Evolutionary conservation across 768 basidiomycete genomes (phyloP).

Genomic region (Macrocybe gigantea): DNA sequence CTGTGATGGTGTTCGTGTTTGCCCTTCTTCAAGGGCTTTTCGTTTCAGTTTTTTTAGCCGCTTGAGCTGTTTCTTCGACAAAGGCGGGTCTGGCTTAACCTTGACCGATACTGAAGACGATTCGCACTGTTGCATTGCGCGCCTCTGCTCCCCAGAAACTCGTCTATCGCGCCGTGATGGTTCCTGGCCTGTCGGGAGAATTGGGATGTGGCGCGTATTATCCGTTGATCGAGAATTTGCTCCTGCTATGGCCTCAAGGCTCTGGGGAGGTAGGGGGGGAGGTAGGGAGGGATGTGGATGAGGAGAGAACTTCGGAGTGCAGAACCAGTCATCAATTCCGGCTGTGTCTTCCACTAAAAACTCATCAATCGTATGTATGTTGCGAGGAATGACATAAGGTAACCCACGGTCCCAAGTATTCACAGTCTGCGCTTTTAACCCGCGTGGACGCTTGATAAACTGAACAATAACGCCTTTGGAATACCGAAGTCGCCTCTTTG

Average conservation of each 20-base stretch:
- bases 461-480: constrained; percentile 35
- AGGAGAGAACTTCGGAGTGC: constrained; percentile 7
- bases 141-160: no score
- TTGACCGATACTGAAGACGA: no score
- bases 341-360: constrained; percentile 7
- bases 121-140: no score
- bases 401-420: constrained; percentile 38
- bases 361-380: neutral
- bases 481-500: constrained; percentile 38
- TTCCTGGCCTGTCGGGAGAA: no score
- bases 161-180: no score
- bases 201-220: neutral
- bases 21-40: no score
- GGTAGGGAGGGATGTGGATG: neutral
- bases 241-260: neutral
- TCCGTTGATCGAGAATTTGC: neutral
- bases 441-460: constrained; percentile 24
- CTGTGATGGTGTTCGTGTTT: no score
- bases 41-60: no score
- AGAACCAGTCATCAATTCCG: constrained; percentile 23
- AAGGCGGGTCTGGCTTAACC: no score
- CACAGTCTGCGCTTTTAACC: constrained; percentile 14
- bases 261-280: neutral
- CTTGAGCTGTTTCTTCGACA: no score
- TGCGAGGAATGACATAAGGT: neutral